Percentiles rank a stretch among this genome's conserved stretches.
Evolutionary conservation across 202 grass and related monocot species (phyloP).

Genomic region (Hordeum pubiflorum): DNA sequence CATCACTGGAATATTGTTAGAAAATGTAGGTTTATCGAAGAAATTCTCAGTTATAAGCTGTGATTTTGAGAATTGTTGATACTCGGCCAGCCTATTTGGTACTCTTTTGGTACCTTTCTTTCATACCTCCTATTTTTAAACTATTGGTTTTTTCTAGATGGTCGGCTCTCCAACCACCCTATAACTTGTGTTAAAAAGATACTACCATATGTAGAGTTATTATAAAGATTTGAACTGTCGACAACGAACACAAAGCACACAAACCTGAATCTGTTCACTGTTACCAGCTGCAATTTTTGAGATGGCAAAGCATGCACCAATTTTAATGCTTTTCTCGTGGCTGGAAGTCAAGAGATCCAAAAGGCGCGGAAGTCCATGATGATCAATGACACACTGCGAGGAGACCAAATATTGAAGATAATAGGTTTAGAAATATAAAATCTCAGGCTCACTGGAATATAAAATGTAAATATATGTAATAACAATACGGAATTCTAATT

Average conservation of each 20-base stretch:
- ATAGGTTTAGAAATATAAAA: not conserved
- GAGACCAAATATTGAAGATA: not conserved
- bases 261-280: constrained; percentile 84
- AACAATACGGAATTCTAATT: too few species aligned
- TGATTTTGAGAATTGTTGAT: too few species aligned
- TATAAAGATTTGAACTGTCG: too few species aligned
- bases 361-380: constrained; percentile 72
- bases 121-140: too few species aligned
- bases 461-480: too few species aligned
- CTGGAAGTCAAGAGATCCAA: constrained; percentile 60
- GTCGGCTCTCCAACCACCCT: too few species aligned
- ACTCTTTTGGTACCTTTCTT: too few species aligned
- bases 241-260: too few species aligned
- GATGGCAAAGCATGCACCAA: constrained; percentile 89
- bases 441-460: not conserved
- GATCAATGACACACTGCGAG: constrained; percentile 67
- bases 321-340: constrained; percentile 96
- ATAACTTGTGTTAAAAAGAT: not conserved
- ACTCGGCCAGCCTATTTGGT: too few species aligned
- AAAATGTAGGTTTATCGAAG: too few species aligned
- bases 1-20: not conserved
- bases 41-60: too few species aligned
- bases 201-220: not conserved
- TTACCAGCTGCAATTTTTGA: constrained; percentile 94
- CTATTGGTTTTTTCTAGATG: too few species aligned